Conservation (phyloP, 495 filamentous ascomycete species). For the Neurospora sp. region DNA sequence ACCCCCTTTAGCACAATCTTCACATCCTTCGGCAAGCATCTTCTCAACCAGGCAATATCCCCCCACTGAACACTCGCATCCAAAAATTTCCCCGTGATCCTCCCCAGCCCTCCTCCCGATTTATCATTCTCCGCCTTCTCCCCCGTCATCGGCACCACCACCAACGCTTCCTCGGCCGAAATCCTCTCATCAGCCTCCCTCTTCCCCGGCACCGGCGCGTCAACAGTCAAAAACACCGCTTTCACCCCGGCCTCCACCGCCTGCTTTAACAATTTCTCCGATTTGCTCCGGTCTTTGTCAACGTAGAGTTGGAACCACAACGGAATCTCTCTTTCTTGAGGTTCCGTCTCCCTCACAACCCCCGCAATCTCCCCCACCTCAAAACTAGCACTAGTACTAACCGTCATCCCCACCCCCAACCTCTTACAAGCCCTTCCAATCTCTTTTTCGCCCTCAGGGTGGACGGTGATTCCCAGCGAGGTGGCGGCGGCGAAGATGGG, state of each 20-base stretch:
- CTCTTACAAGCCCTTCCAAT: conserved; percentile 52
- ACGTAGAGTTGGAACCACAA: conserved; percentile 83
- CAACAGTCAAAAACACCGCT: conserved; percentile 61
- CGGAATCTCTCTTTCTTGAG: conserved; percentile 17
- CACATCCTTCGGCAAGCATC: conserved; percentile 23
- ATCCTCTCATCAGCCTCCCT: conserved; percentile 49
- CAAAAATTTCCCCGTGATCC: conserved; percentile 63
- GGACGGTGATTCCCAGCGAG: conserved; percentile 62
- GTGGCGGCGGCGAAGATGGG: conserved; percentile 70
- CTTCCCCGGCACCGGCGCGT: conserved; percentile 56
- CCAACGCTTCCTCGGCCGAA: conserved; percentile 44
- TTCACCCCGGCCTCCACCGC: no score
- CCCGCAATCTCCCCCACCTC: conserved; percentile 50
- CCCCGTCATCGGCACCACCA: conserved; percentile 45
- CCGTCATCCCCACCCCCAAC: conserved; percentile 37
- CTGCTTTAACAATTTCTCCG: conserved; percentile 53
- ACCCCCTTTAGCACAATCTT: conserved; percentile 58
- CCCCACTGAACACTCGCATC: conserved; percentile 70
- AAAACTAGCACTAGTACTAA: conserved; percentile 66
- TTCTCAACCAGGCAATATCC: conserved; percentile 45
- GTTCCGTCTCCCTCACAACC: conserved; percentile 24
- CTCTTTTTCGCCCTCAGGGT: conserved; percentile 62
- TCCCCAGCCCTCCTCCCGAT: conserved; percentile 59
- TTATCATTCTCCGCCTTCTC: conserved; percentile 51
- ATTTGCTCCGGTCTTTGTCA: conserved; percentile 58